phyloP scores from a whole-genome alignment of 1,284 basidiomycete genomes.

The Malassezia dermatis region DNA sequence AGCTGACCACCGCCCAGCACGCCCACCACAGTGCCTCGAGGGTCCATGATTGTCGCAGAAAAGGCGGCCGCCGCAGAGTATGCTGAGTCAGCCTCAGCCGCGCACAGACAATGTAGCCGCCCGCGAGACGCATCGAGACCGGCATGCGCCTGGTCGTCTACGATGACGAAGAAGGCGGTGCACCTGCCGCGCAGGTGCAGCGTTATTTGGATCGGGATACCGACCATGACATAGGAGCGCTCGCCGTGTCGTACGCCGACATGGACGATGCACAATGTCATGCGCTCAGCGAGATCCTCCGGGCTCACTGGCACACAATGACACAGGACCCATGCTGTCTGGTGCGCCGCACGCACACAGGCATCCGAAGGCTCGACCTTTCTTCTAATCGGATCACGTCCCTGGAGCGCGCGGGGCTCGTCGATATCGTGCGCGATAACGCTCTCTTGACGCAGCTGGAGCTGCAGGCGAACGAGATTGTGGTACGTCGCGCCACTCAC shows the following conservation, averaged over 20 bases:
- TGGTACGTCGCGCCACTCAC: background rate
- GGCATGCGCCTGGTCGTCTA: slow-evolving; percentile 10
- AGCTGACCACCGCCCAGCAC: slow-evolving; percentile 78
- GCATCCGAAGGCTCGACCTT: slow-evolving; percentile 8
- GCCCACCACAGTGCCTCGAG: slow-evolving; percentile 22
- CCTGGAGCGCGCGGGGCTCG: slow-evolving; percentile 4
- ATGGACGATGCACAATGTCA: slow-evolving; percentile 2
- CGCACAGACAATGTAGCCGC: background rate
- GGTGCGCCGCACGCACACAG: background rate
- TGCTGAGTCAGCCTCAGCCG: background rate
- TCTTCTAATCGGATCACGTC: slow-evolving; percentile 15
- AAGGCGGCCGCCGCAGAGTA: background rate
- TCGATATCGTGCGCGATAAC: background rate
- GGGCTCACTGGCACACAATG: background rate
- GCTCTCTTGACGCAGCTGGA: slow-evolving; percentile 4
- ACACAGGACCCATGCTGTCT: background rate
- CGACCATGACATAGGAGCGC: background rate
- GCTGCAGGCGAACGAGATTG: slow-evolving; percentile 14
- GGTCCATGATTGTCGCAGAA: slow-evolving; percentile 2
- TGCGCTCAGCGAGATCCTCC: background rate
- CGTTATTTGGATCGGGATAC: background rate
- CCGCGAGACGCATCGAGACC: background rate
- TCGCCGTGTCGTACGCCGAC: slow-evolving; percentile 6
- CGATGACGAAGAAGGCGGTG: background rate
- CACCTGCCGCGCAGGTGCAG: background rate